These are phyloP conservation scores for Thermothielavioides terrestris DNA, from an alignment of 495 filamentous ascomycete species.

Conservation along the genomic window DNA sequence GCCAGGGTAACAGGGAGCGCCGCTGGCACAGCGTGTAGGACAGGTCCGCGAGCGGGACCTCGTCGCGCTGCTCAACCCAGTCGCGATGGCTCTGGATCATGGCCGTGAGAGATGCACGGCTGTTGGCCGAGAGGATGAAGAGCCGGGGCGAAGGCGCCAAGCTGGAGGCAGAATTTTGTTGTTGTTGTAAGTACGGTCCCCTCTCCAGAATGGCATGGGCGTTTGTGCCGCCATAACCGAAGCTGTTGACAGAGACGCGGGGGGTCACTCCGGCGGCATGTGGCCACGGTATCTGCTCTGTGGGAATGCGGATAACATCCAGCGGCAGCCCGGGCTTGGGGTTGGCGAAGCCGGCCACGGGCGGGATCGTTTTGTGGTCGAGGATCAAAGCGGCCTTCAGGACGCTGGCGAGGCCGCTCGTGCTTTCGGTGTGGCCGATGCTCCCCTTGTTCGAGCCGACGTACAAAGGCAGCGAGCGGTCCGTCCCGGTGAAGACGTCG, in stretches of 20 bases:
- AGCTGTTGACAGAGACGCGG: constrained; percentile 29
- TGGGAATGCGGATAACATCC: constrained; percentile 19
- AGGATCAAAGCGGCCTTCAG: constrained; percentile 48
- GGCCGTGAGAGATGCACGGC: no score
- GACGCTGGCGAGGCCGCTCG: constrained; percentile 42
- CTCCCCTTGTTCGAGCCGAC: constrained; percentile 48
- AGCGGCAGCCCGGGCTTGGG: constrained; percentile 31
- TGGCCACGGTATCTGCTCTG: background rate
- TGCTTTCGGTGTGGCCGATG: constrained; percentile 48
- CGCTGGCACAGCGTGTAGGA: background rate
- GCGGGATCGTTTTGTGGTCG: constrained; percentile 39
- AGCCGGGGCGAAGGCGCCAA: background rate
- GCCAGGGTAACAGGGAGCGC: background rate
- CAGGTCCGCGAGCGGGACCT: background rate
- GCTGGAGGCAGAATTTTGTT: background rate
- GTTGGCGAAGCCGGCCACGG: constrained; percentile 35
- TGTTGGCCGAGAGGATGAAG: background rate
- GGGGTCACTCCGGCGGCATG: constrained; percentile 4
- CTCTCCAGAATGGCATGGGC: constrained; percentile 33
- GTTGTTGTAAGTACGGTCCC: background rate
- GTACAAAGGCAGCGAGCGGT: constrained; percentile 20
- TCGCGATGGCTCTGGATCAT: no score
- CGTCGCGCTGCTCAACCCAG: background rate
- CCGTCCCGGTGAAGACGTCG: constrained; percentile 28
- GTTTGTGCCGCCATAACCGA: constrained; percentile 37